phyloP scores from a whole-genome alignment of 1,284 basidiomycete genomes.

The Schizophyllum commune region DNA sequence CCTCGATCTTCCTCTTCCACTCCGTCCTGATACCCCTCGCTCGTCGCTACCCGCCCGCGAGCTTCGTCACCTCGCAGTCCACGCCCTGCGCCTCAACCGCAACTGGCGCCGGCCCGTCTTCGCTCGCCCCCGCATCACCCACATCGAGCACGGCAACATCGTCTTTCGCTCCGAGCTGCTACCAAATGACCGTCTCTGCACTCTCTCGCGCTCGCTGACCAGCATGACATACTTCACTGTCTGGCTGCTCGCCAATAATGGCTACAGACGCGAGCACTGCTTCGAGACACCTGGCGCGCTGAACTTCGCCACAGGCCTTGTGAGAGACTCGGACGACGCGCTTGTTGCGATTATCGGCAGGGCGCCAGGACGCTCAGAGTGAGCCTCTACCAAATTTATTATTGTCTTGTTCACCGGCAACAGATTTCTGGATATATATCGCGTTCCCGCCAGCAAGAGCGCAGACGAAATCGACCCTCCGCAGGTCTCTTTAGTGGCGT shows the following conservation, averaged over 20 bases:
- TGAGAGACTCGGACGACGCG: conserved; percentile 14
- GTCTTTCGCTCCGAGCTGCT: conserved; percentile 38
- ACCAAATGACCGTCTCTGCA: conserved; percentile 38
- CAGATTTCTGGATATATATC: conserved; percentile 5
- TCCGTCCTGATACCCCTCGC: conserved; percentile 7
- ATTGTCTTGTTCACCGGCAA: conserved; percentile 1
- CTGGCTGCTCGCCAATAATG: conserved; percentile 28
- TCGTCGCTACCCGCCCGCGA: conserved; percentile 15
- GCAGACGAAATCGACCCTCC: conserved; percentile 2
- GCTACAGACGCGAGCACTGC: conserved; percentile 23
- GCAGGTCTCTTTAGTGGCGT: conserved; percentile 4
- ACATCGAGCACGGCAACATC: conserved; percentile 27
- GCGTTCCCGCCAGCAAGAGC: conserved; percentile 2
- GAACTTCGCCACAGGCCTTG: conserved; percentile 25
- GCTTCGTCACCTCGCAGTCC: conserved; percentile 19
- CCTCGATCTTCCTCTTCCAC: conserved; percentile 18
- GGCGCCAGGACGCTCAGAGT: conserved; percentile 8
- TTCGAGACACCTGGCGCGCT: conserved; percentile 28
- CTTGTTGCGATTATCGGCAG: conserved; percentile 25
- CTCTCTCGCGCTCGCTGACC: conserved; percentile 28
- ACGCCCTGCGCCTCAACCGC: conserved; percentile 40
- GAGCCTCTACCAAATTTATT: conserved; percentile 9
- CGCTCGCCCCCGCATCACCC: conserved; percentile 25
- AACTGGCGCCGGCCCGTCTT: conserved; percentile 39
- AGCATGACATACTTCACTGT: conserved; percentile 26